Base-by-base conservation (phyloP, 306 rosid species). In the Benincasa hispida region DNA sequence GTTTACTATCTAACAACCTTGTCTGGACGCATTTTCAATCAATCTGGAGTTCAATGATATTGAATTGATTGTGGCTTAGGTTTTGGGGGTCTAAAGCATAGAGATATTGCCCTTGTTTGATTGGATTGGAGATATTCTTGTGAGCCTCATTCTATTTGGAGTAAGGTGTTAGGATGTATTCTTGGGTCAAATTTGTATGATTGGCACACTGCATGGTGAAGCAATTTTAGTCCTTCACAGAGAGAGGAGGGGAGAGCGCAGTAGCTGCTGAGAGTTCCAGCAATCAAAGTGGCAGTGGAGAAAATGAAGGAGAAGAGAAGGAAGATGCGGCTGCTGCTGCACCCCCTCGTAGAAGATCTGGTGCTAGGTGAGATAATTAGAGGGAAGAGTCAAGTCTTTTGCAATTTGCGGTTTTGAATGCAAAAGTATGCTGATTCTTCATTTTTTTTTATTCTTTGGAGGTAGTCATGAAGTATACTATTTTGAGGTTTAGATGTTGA, bases 261-360 rank as follows among this genome's bases (percentile, higher is more conserved):
- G 83, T n/a, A 22, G 79, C 88, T 0, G 6, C 87, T 0, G 92
- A 84, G 79, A 63, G 90, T 48, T 74, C 89, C 0, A 72, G 51
- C 17, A 58, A 76, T 68, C 78, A 85, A 88, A 79, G 82, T 45
- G 67, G 83, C 51, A 85, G 41, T 2, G 83, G 41, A 5, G 90
- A 75, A 37, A 81, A 84, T 70, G 86, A 87, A 61, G 88, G 81
- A 72, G 65, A 74, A 24, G 94, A 88, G 87, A 87, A 83, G 72
- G 86, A 85, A 51, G 96, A 88, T 45, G 85, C 69, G 63, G 85
- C 82, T 42, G 89, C 88, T 10, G 89, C 88, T 2, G 87, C 85
- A 37, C 85, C 90, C 30, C 83, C 95, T 19, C 98, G 97, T 28
- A 77, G 88, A 50, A 89, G 93, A 88, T 2, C 84, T 22, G 78